A percentile compares a stretch with the other conserved stretches of the same genome.
These are phyloP conservation scores for Anethum foeniculum DNA, from an alignment of 140 eudicot genomes.

Conservation along the genomic window DNA sequence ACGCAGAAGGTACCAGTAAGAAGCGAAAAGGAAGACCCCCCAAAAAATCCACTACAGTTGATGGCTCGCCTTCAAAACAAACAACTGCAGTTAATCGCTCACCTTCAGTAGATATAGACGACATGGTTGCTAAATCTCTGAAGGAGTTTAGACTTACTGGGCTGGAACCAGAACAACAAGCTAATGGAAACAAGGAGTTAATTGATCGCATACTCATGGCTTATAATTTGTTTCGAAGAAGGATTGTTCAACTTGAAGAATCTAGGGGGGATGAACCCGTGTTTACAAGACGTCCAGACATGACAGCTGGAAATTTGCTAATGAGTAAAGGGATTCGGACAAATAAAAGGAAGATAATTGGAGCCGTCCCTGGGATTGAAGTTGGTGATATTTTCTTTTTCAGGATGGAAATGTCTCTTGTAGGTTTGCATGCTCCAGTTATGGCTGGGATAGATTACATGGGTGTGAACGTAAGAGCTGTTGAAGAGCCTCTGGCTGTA, in stretches of 20 bases:
- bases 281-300: conserved; percentile 48
- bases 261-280: conserved; percentile 45
- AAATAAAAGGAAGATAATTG: conserved; percentile 54
- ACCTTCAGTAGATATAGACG: conserved; percentile 25
- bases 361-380: conserved; percentile 68
- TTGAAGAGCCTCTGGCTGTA: conserved; percentile 82
- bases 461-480: conserved; percentile 43
- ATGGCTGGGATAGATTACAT: conserved; percentile 96
- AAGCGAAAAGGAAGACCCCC: conserved; percentile 19
- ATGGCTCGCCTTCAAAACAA: conserved; percentile 9
- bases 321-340: conserved; percentile 66
- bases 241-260: conserved; percentile 65
- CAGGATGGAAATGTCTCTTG: conserved; percentile 82
- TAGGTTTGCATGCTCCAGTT: conserved; percentile 76
- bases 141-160: conserved; percentile 33
- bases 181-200: conserved; percentile 55
- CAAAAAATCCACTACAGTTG: conserved; percentile 5
- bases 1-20: conserved; percentile 21
- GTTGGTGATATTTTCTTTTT: conserved; percentile 90
- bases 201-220: conserved; percentile 45
- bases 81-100: conserved; percentile 3
- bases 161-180: conserved; percentile 38
- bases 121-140: conserved; percentile 30
- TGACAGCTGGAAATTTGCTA: conserved; percentile 46
- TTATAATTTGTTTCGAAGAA: conserved; percentile 64